phyloP scores from a whole-genome alignment of 2,329 filamentous ascomycete species.

The Penicillium sp. region DNA sequence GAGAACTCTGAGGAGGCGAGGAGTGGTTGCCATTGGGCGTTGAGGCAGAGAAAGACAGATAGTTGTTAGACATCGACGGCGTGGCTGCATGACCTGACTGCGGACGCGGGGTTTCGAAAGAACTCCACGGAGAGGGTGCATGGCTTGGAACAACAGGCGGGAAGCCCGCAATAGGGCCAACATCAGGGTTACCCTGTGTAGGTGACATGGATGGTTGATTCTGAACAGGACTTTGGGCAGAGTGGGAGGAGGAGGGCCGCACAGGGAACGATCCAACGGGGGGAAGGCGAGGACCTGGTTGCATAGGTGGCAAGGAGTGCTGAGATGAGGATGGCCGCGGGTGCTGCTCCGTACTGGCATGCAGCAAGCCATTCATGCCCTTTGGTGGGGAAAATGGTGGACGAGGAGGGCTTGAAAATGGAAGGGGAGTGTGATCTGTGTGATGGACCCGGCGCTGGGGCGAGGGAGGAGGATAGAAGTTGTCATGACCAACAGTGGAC shows the following conservation, averaged over 20 bases:
- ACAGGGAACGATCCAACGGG: conserved; percentile 33
- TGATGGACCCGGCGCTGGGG: conserved; percentile 32
- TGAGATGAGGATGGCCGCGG: conserved; percentile 20
- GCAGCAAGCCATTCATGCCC: conserved; percentile 28
- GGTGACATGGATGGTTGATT: conserved; percentile 49
- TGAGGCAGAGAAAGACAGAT: conserved; percentile 32
- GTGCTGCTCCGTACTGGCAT: conserved; percentile 22
- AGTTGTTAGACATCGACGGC: conserved; percentile 30
- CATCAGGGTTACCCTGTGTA: conserved; percentile 49
- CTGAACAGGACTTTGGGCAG: conserved; percentile 38
- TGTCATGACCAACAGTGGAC: conserved; percentile 8
- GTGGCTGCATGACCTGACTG: conserved; percentile 28
- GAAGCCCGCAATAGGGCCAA: conserved; percentile 46
- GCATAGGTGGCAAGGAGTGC: conserved; percentile 24
- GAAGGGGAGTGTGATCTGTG: conserved; percentile 13
- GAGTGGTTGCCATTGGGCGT: conserved; percentile 34
- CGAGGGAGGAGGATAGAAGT: conserved; percentile 24
- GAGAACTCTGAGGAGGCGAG: conserved; percentile 38
- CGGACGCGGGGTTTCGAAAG: conserved; percentile 32
- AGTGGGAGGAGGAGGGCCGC: conserved; percentile 45
- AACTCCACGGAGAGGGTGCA: conserved; percentile 30
- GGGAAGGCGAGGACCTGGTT: conserved; percentile 32
- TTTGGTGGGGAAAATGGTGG: conserved; percentile 36
- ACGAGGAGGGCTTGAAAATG: conserved; percentile 28
- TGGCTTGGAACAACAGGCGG: conserved; percentile 33